Conservation (phyloP, 768 basidiomycete species). For the Myochromella boudieri region DNA sequence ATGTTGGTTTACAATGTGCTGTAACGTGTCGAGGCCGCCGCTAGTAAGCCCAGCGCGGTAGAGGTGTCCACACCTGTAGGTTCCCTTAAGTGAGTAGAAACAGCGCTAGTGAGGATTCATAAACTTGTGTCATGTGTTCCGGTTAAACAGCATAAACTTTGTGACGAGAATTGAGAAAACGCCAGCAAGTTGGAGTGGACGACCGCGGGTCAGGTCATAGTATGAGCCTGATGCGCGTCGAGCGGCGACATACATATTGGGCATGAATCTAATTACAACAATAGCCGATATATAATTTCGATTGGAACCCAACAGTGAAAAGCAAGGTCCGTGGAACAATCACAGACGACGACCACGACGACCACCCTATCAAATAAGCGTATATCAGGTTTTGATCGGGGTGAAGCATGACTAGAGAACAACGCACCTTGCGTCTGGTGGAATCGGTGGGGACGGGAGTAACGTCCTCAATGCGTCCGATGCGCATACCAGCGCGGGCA, state of each 20-base stretch:
- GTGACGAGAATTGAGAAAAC: too few relatives aligned
- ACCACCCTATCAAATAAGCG: slow-evolving; percentile 95
- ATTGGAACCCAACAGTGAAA: slow-evolving; percentile 10
- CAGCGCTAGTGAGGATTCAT: too few relatives aligned
- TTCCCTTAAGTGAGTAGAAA: too few relatives aligned
- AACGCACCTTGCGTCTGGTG: slow-evolving; percentile 89
- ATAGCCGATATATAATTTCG: slow-evolving; percentile 17
- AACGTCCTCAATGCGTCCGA: slow-evolving; percentile 98
- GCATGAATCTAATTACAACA: slow-evolving; percentile 27
- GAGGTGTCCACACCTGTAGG: too few relatives aligned
- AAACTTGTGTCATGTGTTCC: too few relatives aligned
- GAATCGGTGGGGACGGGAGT: slow-evolving; percentile 97
- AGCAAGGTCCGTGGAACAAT: slow-evolving; percentile 24
- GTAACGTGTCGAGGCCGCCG: too few relatives aligned
- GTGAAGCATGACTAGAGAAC: not conserved
- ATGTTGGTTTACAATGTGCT: too few relatives aligned
- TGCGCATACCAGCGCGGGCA: slow-evolving; percentile 97
- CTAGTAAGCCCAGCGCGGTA: too few relatives aligned
- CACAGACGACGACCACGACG: slow-evolving; percentile 96
- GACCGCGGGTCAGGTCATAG: slow-evolving; percentile 79
- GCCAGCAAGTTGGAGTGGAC: slow-evolving; percentile 37
- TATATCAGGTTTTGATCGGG: not conserved
- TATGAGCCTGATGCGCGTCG: slow-evolving; percentile 81
- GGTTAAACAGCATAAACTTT: too few relatives aligned
- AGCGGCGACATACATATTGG: slow-evolving; percentile 72